These are phyloP conservation scores for Curvularia sp. DNA, from an alignment of 2,329 filamentous ascomycete genomes.

Conservation along the genomic window DNA sequence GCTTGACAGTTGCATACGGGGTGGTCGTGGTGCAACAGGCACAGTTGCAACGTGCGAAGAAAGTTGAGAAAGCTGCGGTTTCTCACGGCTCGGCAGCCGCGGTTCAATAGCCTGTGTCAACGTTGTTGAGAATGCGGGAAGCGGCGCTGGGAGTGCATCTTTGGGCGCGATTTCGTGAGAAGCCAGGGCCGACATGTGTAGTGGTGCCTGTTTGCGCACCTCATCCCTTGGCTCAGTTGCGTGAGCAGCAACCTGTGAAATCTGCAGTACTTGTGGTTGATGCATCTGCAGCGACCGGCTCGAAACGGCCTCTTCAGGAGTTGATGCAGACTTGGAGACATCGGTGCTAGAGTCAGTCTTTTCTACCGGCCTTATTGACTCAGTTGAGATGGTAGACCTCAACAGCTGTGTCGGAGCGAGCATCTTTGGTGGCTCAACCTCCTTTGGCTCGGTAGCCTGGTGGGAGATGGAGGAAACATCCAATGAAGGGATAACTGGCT, in stretches of 20 bases:
- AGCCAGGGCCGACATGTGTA: conserved; percentile 38
- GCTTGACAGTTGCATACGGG: conserved; percentile 31
- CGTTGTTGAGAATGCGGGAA: conserved; percentile 32
- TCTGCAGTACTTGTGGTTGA: conserved; percentile 2
- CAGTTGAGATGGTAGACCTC: conserved; percentile 40
- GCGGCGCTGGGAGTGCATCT: conserved; percentile 22
- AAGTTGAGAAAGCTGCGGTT: conserved; percentile 24
- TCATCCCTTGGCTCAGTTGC: conserved; percentile 27
- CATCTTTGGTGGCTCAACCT: conserved; percentile 27
- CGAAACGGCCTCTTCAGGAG: conserved; percentile 2
- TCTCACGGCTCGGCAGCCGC: conserved; percentile 11
- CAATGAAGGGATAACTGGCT: conserved; percentile 36
- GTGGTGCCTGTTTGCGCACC: conserved; percentile 17
- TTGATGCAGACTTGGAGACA: conserved; percentile 5
- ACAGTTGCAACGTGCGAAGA: conserved; percentile 26
- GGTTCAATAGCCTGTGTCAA: conserved; percentile 32
- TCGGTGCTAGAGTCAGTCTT: conserved; percentile 4
- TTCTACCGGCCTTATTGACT: conserved; percentile 35
- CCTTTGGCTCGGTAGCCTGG: conserved; percentile 38
- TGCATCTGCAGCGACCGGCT: neutral
- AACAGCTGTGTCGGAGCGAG: conserved; percentile 29
- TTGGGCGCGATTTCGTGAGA: conserved; percentile 39
- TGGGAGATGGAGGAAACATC: conserved; percentile 37
- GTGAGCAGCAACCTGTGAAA: conserved; percentile 22
- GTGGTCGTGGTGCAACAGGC: conserved; percentile 22